Evolutionary conservation across 495 filamentous ascomycete genomes (phyloP).

Genomic region (Penicillium flavigenum): DNA sequence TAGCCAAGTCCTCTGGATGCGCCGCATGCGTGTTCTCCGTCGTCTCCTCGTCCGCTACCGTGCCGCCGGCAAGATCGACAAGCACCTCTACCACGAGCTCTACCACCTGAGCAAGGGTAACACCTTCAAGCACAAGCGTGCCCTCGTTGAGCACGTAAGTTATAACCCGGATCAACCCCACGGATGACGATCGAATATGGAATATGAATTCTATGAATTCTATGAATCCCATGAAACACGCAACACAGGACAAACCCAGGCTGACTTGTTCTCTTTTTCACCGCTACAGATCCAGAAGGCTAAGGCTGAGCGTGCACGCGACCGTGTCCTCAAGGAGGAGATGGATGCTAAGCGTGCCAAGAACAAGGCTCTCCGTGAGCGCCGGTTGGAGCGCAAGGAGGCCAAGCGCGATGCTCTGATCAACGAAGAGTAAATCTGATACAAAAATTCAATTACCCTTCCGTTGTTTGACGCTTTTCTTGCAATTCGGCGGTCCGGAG

Average conservation of each 20-base stretch:
- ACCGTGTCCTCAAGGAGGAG: conserved; percentile 93
- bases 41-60: conserved; percentile 99
- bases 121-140: conserved; percentile 99
- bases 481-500: conserved; percentile 42
- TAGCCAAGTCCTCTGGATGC: conserved; percentile 98
- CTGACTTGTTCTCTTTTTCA: conserved; percentile 32
- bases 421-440: conserved; percentile 63
- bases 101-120: conserved; percentile 99
- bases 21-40: conserved; percentile 97
- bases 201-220: conserved; percentile 3
- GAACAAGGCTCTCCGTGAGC: conserved; percentile 99
- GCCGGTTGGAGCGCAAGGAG: conserved; percentile 81
- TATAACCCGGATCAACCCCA: conserved; percentile 10
- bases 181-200: conserved; percentile 2
- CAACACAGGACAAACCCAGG: conserved; percentile 9
- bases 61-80: conserved; percentile 99
- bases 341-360: conserved; percentile 99
- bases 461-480: conserved; percentile 39
- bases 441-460: conserved; percentile 28
- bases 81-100: conserved; percentile 99
- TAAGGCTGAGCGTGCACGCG: conserved; percentile 97
- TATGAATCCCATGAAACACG: not conserved
- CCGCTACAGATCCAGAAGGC: conserved; percentile 89
- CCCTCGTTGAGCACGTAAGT: conserved; percentile 98
- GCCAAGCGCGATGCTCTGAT: conserved; percentile 85